Base-by-base conservation (phyloP, 331 rosid species). In the Quercus tomentella region DNA sequence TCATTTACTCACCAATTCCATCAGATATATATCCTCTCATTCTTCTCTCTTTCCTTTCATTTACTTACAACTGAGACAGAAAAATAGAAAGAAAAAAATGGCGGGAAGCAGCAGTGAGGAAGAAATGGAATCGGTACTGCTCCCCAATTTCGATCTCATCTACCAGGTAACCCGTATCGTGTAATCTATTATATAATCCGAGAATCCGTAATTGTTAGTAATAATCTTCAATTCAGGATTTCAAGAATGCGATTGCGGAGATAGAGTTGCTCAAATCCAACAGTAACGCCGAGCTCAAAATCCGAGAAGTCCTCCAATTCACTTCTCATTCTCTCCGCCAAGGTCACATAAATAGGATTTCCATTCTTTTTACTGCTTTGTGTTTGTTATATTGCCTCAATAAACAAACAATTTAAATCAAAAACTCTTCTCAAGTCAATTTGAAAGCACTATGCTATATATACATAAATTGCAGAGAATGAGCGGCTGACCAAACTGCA, bases 301-400 rank as follows among this genome's bases (percentile, higher is more conserved):
- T 80, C 85, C 87, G 90, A 4, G 88, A 90, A 81, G 89, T 87
- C 58, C 88, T 92, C 49, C 90, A 90, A 85, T 35, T 74, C 76
- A 51, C 87, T 68, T 79, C 89, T 84, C 76, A 33, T 30, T 73
- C 67, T 77, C 81, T 92, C 74, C 45, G 45, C 12, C 12, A 8
- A 41, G 45, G 45, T 41, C 45, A 0, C 45, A 41, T 0, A 89
- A 79, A 85, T 85, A 52, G 80, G 97, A 93, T 89, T 76, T 2
- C 4, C 54, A 49, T 49, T 49, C 17, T 49, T 28, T 63, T 41
- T 9, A 14, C 17, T 28, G 70, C 22, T 26, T 14, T 6, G 0
- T 63, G 41, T 28, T 26, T 63, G 70, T 63, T 28, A 1, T n/a
- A 61, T 63, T 63, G 35, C 43, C 70, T 0, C 31, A 30, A 28